Percentiles rank a stretch among this genome's conserved stretches.
Evolutionary conservation across 768 basidiomycete species (phyloP).

Genomic region (Kwoniella newhampshirensis): DNA sequence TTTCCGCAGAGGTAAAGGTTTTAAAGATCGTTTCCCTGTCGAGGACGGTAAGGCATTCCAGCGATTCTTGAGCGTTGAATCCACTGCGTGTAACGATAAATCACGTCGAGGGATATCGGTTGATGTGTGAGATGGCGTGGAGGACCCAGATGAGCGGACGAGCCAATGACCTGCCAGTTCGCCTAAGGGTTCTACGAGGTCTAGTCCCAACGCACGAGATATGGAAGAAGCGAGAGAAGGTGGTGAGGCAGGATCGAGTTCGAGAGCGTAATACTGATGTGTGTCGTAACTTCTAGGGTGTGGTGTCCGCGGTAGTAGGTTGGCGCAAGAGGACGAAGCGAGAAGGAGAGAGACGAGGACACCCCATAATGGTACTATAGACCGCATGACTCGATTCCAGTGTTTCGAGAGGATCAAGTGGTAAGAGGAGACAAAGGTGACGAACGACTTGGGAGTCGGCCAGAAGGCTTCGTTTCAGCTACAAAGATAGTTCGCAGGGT

Average conservation of each 20-base stretch:
- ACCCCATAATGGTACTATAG: conserved; percentile 11
- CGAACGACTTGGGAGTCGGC: too few relatives aligned
- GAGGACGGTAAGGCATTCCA: conserved; percentile 26
- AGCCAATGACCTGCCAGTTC: conserved; percentile 81
- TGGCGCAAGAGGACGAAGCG: conserved; percentile 2
- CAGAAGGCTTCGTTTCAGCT: too few relatives aligned
- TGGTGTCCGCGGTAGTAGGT: conserved; percentile 27
- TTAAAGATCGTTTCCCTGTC: conserved; percentile 25
- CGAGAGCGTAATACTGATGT: conserved; percentile 70
- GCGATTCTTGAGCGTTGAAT: conserved; percentile 28
- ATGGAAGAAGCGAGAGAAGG: conserved; percentile 64
- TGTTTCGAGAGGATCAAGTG: too few relatives aligned
- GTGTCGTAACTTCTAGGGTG: conserved; percentile 53
- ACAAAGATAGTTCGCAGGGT: too few relatives aligned
- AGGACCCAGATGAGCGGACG: conserved; percentile 58
- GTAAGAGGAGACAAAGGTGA: too few relatives aligned
- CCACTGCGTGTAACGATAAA: conserved; percentile 11
- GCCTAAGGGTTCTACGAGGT: conserved; percentile 84
- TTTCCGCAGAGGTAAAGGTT: conserved; percentile 43
- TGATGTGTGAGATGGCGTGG: conserved; percentile 5
- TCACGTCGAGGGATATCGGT: not conserved
- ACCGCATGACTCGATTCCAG: conserved; percentile 2
- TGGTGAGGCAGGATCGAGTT: conserved; percentile 56
- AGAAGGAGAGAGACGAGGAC: conserved; percentile 18
- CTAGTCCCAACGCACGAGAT: conserved; percentile 65